Base-by-base conservation (phyloP, 768 basidiomycete genomes). In the Lactifluus pinguis region DNA sequence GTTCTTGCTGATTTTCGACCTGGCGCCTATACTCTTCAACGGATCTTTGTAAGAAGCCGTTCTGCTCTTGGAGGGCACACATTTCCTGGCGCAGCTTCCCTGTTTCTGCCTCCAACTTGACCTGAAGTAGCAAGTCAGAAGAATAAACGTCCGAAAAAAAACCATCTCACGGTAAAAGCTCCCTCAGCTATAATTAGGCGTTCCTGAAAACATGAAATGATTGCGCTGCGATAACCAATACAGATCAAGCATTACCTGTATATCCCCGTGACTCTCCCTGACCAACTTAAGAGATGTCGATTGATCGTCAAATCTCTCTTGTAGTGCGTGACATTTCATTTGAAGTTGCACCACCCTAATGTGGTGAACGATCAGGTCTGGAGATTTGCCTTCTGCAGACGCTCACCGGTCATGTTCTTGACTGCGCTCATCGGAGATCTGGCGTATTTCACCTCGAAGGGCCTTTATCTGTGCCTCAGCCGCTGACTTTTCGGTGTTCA, bases 221-320 rank as follows among this genome's bases (percentile, higher is more conserved):
- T 55, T 14, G 52, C 15, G 19, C 32, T 29, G 4, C 2, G 53
- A 39, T 6, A 57, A 42, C 21, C 61, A 58, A 49, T 30, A 32
- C 17, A 48, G 17, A 41, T 9, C 15, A 3, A 52, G 51, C n/a
- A 49, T 32, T 66, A 78, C 80, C 70, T 81, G 83, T 13, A 80
- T 63, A 66, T 85, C 81, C 2, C 76, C 80, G 19, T 76, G 69
- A 6, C 79, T 73, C 61, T 86, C 83, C 65, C 81, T 83, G 7
- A 80, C 76, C 25, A 84, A 69, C 29, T 77, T 75, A 50, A 84
- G 69, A 1, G 81, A 80, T 6, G 80, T 71, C 1, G 76, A 69
- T 63, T 85, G 83, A 15, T 82, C 78, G 13, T 86, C 84, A 55
- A 80, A 81, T 29, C 83, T 77, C 56, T 86, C 83, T 66, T 85